These are phyloP conservation scores for Coprinellus micaceus DNA, from an alignment of 768 basidiomycete genomes.

Conservation along the genomic window DNA sequence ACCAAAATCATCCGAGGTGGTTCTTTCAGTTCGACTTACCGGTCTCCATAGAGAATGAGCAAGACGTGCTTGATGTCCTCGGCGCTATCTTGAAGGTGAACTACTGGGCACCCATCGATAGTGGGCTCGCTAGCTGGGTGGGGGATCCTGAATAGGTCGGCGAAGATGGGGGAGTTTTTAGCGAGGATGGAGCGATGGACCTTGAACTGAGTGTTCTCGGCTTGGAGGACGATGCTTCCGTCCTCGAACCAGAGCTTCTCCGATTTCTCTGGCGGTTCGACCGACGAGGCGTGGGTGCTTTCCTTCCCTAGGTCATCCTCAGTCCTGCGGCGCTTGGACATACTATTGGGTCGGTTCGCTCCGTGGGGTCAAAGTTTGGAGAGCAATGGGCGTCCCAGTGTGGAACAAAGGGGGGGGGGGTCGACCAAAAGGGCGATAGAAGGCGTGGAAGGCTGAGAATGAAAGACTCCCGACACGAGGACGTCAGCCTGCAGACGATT, in stretches of 20 bases:
- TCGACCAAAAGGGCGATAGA: too few relatives aligned
- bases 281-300: neutral
- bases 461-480: too few relatives aligned
- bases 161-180: slow-evolving; percentile 11
- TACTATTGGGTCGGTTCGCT: too few relatives aligned
- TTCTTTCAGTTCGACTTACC: slow-evolving; percentile 21
- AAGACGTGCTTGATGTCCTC: slow-evolving; percentile 32
- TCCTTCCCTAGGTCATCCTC: slow-evolving; percentile 1
- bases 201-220: slow-evolving; percentile 9
- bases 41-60: slow-evolving; percentile 32
- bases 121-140: slow-evolving; percentile 1
- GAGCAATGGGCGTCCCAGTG: too few relatives aligned
- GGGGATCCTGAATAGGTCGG: slow-evolving; percentile 8
- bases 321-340: neutral
- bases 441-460: too few relatives aligned
- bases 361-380: too few relatives aligned
- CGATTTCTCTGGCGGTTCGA: neutral
- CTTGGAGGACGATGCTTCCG: slow-evolving; percentile 9
- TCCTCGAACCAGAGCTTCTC: slow-evolving; percentile 9
- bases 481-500: too few relatives aligned
- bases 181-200: slow-evolving; percentile 11
- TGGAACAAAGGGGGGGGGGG: too few relatives aligned
- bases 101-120: slow-evolving; percentile 28
- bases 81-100: slow-evolving; percentile 29
- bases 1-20: too few relatives aligned